phyloP scores from a whole-genome alignment of 345 rosid genomes.

The Salix arbutifolia region DNA sequence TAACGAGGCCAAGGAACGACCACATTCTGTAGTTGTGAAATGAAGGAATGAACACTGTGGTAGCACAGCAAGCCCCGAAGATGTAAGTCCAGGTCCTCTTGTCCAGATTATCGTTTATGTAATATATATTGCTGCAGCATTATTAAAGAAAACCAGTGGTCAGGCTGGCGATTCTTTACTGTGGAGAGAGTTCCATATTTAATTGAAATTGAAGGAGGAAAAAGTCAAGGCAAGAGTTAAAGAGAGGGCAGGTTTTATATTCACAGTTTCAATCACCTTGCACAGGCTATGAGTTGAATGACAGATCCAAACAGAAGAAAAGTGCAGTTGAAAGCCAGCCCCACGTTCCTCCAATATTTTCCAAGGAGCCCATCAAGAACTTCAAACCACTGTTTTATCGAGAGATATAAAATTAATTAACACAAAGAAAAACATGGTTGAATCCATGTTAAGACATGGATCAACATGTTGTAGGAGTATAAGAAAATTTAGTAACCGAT shows the following conservation, averaged over 20 bases:
- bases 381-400: slow-evolving; percentile 70
- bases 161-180: slow-evolving; percentile 6
- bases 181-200: background rate
- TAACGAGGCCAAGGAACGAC: slow-evolving; percentile 94
- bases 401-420: background rate
- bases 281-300: slow-evolving; percentile 99
- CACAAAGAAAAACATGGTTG: background rate
- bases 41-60: slow-evolving; percentile 95
- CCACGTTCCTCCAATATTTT: slow-evolving; percentile 98
- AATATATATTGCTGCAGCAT: slow-evolving; percentile 83
- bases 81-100: slow-evolving; percentile 99
- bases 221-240: slow-evolving; percentile 19
- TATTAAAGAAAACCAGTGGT: background rate
- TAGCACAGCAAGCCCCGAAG: slow-evolving; percentile 97
- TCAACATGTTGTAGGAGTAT: background rate
- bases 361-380: slow-evolving; percentile 99
- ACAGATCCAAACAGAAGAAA: slow-evolving; percentile 99
- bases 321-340: slow-evolving; percentile 98
- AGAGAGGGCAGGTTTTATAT: background rate
- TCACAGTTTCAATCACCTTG: slow-evolving; percentile 46
- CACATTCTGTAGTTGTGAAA: slow-evolving; percentile 98
- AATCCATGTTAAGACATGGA: background rate
- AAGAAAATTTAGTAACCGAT: too few species aligned
- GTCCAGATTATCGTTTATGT: slow-evolving; percentile 97
- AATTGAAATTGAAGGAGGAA: background rate